Evolutionary conservation across 148 eudicot genomes (phyloP).

Genomic region (Vaccinium vitisidaea): DNA sequence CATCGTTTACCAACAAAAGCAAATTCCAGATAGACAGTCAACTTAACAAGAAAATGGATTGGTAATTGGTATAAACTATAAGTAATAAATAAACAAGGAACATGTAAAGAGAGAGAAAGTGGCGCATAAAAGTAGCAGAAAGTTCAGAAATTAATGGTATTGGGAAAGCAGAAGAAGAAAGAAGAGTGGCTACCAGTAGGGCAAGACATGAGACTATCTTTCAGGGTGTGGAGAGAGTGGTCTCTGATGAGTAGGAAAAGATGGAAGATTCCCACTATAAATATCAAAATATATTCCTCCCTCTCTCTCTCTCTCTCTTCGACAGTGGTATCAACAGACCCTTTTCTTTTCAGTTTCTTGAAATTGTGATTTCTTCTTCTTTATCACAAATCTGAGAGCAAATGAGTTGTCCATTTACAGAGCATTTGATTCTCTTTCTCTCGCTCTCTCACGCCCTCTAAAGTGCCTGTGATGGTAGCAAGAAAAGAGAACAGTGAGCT

Average conservation of each 20-base stretch:
- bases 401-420: slow-evolving; percentile 17
- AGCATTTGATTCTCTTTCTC: slow-evolving; percentile 28
- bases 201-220: slow-evolving; percentile 8
- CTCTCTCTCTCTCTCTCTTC: slow-evolving; percentile 11
- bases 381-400: slow-evolving; percentile 5
- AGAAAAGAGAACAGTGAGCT: background rate
- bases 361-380: slow-evolving; percentile 10
- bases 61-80: background rate
- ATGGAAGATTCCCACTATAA: slow-evolving; percentile 26
- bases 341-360: background rate
- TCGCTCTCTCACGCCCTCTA: slow-evolving; percentile 3
- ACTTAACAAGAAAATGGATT: slow-evolving; percentile 1
- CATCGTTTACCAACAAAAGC: slow-evolving; percentile 12
- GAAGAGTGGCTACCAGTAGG: background rate
- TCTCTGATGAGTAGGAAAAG: background rate
- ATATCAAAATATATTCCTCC: slow-evolving; percentile 5
- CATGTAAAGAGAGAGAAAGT: background rate
- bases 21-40: background rate
- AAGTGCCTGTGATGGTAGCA: background rate
- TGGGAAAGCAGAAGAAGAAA: background rate
- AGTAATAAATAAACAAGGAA: background rate
- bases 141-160: slow-evolving; percentile 2
- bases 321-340: slow-evolving; percentile 13
- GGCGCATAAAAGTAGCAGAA: slow-evolving; percentile 13
- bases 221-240: slow-evolving; percentile 5